Evolutionary conservation across 257 asterid genomes (phyloP).

Genomic region (Phtheirospermum japonicum): DNA sequence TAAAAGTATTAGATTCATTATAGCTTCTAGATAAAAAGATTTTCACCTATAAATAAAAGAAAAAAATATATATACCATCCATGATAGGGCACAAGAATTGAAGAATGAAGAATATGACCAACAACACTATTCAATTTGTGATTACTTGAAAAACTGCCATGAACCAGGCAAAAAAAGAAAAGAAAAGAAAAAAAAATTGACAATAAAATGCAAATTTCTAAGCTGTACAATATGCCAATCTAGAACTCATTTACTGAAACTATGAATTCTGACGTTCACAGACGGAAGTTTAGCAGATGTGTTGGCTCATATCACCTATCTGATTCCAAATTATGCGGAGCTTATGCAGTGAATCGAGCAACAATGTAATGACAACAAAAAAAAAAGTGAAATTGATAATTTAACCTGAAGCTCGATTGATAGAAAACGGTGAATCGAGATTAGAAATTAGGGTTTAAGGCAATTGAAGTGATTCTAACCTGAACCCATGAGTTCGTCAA

Average conservation of each 20-base stretch:
- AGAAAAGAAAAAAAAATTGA: too few species aligned
- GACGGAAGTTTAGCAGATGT: slow-evolving; percentile 5
- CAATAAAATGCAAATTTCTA: too few species aligned
- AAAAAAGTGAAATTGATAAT: not conserved
- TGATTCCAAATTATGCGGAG: slow-evolving; percentile 3
- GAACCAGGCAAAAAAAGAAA: too few species aligned
- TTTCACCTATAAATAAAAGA: not conserved
- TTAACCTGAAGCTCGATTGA: slow-evolving; percentile 7
- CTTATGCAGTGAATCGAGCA: slow-evolving; percentile 19
- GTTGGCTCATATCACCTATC: too few species aligned
- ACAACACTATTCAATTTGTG: slow-evolving; percentile 75
- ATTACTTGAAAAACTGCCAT: slow-evolving; percentile 89
- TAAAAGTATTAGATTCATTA: not conserved
- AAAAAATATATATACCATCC: slow-evolving; percentile 88
- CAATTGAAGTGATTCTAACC: slow-evolving; percentile 37
- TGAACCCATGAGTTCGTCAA: slow-evolving; percentile 93
- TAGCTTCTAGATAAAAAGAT: not conserved
- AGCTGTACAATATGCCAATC: not conserved
- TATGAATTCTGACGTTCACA: not conserved
- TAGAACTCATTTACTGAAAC: slow-evolving; percentile 9
- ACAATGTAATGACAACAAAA: slow-evolving; percentile 9
- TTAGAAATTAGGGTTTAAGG: slow-evolving; percentile 27
- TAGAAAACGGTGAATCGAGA: slow-evolving; percentile 8
- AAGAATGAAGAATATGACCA: slow-evolving; percentile 93
- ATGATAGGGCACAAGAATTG: slow-evolving; percentile 97